phyloP scores from a whole-genome alignment of 1,284 basidiomycete genomes.

The Microbotryomycetes sp. region DNA sequence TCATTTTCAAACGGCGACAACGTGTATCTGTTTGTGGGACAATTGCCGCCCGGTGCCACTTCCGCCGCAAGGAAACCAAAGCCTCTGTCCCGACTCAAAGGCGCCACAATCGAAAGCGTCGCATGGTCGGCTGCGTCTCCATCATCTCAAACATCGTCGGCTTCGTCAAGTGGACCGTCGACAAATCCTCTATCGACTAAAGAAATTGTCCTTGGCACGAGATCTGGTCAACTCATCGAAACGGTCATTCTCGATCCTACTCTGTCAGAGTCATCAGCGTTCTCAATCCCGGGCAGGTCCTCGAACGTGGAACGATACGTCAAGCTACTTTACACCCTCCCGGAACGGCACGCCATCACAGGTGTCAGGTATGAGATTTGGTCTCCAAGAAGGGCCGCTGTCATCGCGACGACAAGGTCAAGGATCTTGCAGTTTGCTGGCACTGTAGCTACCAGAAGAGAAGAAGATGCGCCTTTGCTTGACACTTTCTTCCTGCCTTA shows the following conservation, averaged over 20 bases:
- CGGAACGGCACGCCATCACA: slow-evolving; percentile 69
- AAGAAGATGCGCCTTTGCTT: slow-evolving; percentile 68
- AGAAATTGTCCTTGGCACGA: slow-evolving; percentile 82
- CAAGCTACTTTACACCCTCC: slow-evolving; percentile 68
- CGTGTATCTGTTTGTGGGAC: slow-evolving; percentile 77
- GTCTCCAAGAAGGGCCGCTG: slow-evolving; percentile 48
- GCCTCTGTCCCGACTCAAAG: slow-evolving; percentile 71
- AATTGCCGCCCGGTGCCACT: slow-evolving; percentile 40
- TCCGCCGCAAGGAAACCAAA: slow-evolving; percentile 57
- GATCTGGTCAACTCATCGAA: slow-evolving; percentile 76
- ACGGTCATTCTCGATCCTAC: slow-evolving; percentile 69
- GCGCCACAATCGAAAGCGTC: slow-evolving; percentile 76
- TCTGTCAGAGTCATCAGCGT: slow-evolving; percentile 55
- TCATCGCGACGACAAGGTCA: slow-evolving; percentile 79
- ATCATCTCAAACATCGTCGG: slow-evolving; percentile 33
- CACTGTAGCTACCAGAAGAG: slow-evolving; percentile 44
- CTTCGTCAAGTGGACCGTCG: slow-evolving; percentile 38
- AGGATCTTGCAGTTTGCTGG: slow-evolving; percentile 90
- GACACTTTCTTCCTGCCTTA: slow-evolving; percentile 66
- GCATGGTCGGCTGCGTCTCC: slow-evolving; percentile 80
- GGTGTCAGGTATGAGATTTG: slow-evolving; percentile 71
- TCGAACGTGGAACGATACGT: slow-evolving; percentile 54
- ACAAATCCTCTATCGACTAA: slow-evolving; percentile 61
- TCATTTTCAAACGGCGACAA: slow-evolving; percentile 84
- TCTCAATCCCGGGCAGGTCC: slow-evolving; percentile 39